phyloP scores from a whole-genome alignment of 108 stramenopile genomes.

The Parmales sp. region DNA sequence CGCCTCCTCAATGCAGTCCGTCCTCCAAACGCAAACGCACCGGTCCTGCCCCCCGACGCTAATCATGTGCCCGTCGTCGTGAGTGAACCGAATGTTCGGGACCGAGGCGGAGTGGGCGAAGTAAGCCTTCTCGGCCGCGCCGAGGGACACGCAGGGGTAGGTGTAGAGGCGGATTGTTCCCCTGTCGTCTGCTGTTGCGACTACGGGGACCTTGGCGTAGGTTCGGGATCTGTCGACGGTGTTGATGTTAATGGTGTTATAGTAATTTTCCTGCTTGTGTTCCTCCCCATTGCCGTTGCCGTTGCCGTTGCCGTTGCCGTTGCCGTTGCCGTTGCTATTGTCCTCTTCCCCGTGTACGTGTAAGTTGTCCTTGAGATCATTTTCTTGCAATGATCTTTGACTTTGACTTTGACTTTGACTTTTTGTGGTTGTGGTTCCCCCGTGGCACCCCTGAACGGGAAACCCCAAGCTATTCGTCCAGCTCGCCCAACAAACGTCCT shows the following conservation, averaged over 20 bases:
- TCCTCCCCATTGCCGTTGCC: too few species aligned
- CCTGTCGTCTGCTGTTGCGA: conserved; percentile 31
- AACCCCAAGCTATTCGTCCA: conserved; percentile 24
- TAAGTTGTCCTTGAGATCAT: too few species aligned
- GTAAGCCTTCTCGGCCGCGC: conserved; percentile 21
- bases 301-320: too few species aligned
- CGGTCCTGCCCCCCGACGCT: conserved; percentile 19
- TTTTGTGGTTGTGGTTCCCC: background rate
- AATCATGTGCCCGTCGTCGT: conserved; percentile 14
- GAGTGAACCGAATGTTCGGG: conserved; percentile 15
- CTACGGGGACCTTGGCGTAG: conserved; percentile 14
- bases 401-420: too few species aligned
- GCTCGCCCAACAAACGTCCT: conserved; percentile 33
- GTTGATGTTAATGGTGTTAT: background rate
- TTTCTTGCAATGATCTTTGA: too few species aligned
- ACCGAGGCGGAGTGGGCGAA: conserved; percentile 19
- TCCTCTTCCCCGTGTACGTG: too few species aligned
- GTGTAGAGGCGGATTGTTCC: conserved; percentile 22
- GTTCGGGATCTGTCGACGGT: conserved; percentile 10
- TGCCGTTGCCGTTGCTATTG: background rate
- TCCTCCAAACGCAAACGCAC: conserved; percentile 18
- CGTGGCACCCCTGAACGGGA: conserved; percentile 29
- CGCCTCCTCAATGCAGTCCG: conserved; percentile 2
- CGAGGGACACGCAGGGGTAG: conserved; percentile 18
- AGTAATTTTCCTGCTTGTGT: background rate